Conservation (phyloP, 768 basidiomycete species). For the Lactarius akahatsu region DNA sequence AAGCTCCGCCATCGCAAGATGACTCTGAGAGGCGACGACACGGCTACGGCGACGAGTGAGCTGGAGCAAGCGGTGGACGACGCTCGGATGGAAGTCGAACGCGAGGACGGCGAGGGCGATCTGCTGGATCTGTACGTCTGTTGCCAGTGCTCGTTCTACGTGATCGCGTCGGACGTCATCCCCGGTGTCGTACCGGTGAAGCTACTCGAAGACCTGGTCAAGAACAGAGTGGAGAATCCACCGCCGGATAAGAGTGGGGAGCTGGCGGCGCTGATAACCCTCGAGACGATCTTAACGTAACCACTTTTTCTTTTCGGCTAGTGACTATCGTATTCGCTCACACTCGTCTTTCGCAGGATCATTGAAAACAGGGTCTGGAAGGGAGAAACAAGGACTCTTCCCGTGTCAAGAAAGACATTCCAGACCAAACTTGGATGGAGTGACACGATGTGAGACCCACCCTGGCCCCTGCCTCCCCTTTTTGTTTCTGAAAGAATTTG, state of each 20-base stretch:
- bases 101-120: slow-evolving; percentile 46
- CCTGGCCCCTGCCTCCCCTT: not conserved
- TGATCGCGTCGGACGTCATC: slow-evolving; percentile 66
- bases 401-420: slow-evolving; percentile 54
- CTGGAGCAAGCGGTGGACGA: slow-evolving; percentile 29
- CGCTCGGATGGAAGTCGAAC: slow-evolving; percentile 37
- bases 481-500: not conserved
- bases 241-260: slow-evolving; percentile 53
- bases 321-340: slow-evolving; percentile 11
- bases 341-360: slow-evolving; percentile 46
- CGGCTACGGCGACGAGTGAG: slow-evolving; percentile 13
- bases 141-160: slow-evolving; percentile 79
- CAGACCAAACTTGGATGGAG: slow-evolving; percentile 68
- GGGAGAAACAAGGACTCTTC: slow-evolving; percentile 59
- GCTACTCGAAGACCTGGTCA: slow-evolving; percentile 59
- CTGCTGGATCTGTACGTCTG: slow-evolving; percentile 78
- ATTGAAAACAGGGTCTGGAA: slow-evolving; percentile 77
- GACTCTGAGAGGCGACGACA: slow-evolving; percentile 33
- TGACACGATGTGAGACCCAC: slow-evolving; percentile 49
- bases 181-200: slow-evolving; percentile 69
- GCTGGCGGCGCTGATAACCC: slow-evolving; percentile 51
- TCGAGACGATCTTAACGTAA: slow-evolving; percentile 70
- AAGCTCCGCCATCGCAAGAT: slow-evolving; percentile 58
- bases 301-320: slow-evolving; percentile 31
- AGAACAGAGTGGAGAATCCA: slow-evolving; percentile 63